phyloP scores from a whole-genome alignment of 768 basidiomycete genomes.

The Cubamyces sp. region DNA sequence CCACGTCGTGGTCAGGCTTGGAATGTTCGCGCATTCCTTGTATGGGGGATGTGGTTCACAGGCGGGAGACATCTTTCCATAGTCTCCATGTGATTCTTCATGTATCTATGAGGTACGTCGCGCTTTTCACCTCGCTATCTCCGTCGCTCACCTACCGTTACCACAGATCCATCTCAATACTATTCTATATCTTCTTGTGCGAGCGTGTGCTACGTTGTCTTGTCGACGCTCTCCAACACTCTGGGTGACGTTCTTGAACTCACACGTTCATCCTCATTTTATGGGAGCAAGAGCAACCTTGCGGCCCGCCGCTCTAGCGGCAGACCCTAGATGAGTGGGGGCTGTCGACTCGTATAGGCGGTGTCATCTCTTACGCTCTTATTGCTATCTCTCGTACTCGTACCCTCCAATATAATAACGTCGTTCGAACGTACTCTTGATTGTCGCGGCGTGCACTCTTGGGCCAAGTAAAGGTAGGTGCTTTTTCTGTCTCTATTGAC shows the following conservation, averaged over 20 bases:
- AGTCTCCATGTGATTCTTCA: background rate
- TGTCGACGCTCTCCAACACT: conserved; percentile 88
- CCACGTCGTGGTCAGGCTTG: conserved; percentile 28
- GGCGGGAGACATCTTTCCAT: conserved; percentile 45
- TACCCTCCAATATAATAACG: no score
- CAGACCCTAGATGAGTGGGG: conserved; percentile 17
- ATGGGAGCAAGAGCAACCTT: conserved; percentile 73
- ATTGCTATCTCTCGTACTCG: no score
- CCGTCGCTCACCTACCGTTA: background rate
- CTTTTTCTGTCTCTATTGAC: no score
- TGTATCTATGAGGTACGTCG: conserved; percentile 25
- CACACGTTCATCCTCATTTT: conserved; percentile 95
- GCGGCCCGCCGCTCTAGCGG: conserved; percentile 16
- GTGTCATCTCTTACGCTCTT: background rate
- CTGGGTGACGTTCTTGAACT: conserved; percentile 77
- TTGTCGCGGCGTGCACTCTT: background rate
- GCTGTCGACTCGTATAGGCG: conserved; percentile 19
- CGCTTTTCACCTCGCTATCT: background rate
- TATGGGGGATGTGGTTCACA: conserved; percentile 54
- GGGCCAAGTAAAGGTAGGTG: no score
- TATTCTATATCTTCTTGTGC: conserved; percentile 4
- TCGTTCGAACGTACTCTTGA: background rate
- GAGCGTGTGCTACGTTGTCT: background rate
- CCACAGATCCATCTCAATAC: background rate
- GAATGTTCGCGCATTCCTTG: conserved; percentile 28